Evolutionary conservation across 768 basidiomycete genomes (phyloP), one percentile per base, ranked within the genome.

Genomic region (Phaffia australis): DNA sequence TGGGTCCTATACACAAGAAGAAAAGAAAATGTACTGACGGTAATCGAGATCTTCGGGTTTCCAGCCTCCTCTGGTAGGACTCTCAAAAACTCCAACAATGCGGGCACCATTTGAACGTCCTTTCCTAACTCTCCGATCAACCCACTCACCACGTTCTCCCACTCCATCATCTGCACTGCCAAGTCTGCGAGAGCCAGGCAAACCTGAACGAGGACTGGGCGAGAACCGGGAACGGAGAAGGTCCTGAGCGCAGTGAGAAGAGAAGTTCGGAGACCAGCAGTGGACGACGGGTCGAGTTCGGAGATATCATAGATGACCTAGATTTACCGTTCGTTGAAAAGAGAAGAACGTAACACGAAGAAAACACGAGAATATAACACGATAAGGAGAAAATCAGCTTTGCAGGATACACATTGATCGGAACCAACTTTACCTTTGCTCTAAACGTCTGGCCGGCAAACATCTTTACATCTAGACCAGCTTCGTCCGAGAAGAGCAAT

Each of bases 401-500:
- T 14, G 35, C 11, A 42, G 35, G 11, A 11, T 42, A 42, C 35
- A 42, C 11, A 5, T 42, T 4, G 11, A 11, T 25, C 59, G 19
- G 25, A 64, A 30, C 18, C 50, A 56, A 54, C 78, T 85, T 71
- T 69, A 89, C 95, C 82, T 99, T 99, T 58, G 87, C 81, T 75
- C 93, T 82, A 75, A 99, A 89, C 0, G 95, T 98, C 77, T 99
- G 95, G 0, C 94, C 92, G 11, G 92, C 93, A 73, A 99, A 97
- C 61, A 95, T 78, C 75, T 90, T 89, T 49, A 89, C 89, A 62
- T 89, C 82, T 42, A 80, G 75, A 2, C 89, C 87, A 3, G 84
- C 84, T 71, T 90, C 87, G 55, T 85, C 83, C 6, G 85, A 84
- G 70, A 86, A 83, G 70, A 99, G 83, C 72, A 99, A 84, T 77